phyloP scores from a whole-genome alignment of 768 basidiomycete genomes.

The Boletus eberwhitei region DNA sequence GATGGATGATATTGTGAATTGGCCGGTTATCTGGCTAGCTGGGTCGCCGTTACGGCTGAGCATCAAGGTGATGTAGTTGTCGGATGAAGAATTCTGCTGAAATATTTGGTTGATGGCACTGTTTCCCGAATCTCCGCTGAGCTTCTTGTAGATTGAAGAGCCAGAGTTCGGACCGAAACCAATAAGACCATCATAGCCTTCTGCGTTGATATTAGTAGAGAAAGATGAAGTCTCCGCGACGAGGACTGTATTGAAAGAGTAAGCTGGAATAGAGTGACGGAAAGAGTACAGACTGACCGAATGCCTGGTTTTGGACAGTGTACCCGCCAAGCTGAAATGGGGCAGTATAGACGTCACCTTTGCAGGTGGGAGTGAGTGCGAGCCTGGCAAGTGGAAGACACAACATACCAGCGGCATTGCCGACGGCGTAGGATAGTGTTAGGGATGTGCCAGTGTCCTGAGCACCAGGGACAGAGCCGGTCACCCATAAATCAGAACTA shows the following conservation, averaged over 20 bases:
- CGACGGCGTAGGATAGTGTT: constrained; percentile 66
- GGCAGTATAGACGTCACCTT: constrained; percentile 57
- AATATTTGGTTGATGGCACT: constrained; percentile 66
- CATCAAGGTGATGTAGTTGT: constrained; percentile 63
- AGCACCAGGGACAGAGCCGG: constrained; percentile 44
- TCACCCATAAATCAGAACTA: constrained; percentile 79
- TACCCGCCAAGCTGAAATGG: constrained; percentile 53
- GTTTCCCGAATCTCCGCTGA: constrained; percentile 50
- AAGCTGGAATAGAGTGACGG: not conserved
- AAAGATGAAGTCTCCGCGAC: constrained; percentile 64
- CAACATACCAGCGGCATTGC: constrained; percentile 53
- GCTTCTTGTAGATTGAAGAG: constrained; percentile 57
- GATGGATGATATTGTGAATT: constrained; percentile 67
- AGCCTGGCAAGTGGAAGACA: not conserved
- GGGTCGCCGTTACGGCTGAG: constrained; percentile 61
- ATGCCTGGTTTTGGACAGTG: constrained; percentile 62
- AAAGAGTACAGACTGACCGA: constrained; percentile 41
- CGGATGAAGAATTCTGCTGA: constrained; percentile 50
- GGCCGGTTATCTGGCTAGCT: constrained; percentile 46
- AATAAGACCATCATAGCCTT: constrained; percentile 69
- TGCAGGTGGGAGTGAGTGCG: not conserved
- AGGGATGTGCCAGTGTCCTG: constrained; percentile 55
- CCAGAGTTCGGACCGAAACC: constrained; percentile 78
- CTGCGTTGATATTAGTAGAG: constrained; percentile 52
- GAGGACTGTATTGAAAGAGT: constrained; percentile 43